Percentiles rank a stretch among this genome's conserved stretches.
These are phyloP conservation scores for Bacidia gigantensis DNA, from an alignment of 495 filamentous ascomycete genomes.

Conservation along the genomic window DNA sequence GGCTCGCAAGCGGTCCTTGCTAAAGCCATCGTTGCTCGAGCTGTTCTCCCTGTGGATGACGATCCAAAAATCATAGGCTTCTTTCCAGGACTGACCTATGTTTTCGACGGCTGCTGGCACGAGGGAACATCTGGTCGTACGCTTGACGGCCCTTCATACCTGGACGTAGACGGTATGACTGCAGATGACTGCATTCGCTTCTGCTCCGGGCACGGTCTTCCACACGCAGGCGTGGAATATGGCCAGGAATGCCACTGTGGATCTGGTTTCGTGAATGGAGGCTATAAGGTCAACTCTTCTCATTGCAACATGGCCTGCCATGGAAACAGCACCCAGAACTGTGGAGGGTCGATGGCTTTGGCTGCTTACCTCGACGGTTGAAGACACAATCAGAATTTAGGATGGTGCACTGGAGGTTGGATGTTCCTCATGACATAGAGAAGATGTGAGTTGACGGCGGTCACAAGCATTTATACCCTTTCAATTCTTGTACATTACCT, in stretches of 20 bases:
- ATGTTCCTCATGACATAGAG: no score
- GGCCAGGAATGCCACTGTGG: conserved; percentile 5
- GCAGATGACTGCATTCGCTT: neutral
- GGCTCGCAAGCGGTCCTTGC: neutral
- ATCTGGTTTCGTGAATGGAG: neutral
- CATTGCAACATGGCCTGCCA: neutral
- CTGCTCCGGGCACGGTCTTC: neutral
- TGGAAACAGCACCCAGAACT: neutral
- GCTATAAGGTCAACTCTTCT: neutral
- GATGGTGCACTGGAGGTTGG: no score
- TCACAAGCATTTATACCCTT: no score
- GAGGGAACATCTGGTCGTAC: neutral
- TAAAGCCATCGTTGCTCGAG: neutral
- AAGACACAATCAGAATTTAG: no score
- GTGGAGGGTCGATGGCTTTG: neutral
- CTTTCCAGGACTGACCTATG: no score
- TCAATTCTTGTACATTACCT: no score
- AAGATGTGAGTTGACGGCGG: no score
- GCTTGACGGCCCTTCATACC: neutral
- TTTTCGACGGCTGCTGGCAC: neutral
- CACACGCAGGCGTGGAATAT: neutral
- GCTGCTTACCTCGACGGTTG: no score
- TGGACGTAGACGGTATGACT: neutral
- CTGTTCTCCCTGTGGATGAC: neutral
- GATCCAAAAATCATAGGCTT: no score